phyloP scores from a whole-genome alignment of 2,329 filamentous ascomycete species.

The Zymoseptoria pseudotritici region DNA sequence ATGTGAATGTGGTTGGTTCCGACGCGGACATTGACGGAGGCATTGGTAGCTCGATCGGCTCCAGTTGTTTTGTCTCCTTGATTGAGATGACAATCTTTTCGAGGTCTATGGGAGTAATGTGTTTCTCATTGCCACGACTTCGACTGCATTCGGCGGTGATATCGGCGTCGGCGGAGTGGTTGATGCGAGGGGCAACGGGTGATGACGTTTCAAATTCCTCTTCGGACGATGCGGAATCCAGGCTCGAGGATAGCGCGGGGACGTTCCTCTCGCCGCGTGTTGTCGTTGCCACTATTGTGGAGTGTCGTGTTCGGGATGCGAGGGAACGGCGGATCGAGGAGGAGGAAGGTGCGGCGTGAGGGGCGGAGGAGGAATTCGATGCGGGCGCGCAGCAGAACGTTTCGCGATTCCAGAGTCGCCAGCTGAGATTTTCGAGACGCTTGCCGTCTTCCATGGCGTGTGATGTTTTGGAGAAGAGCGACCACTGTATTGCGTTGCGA shows the following conservation, averaged over 20 bases:
- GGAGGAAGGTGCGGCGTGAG: not conserved
- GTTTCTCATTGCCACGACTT: constrained; percentile 68
- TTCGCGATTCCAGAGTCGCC: constrained; percentile 91
- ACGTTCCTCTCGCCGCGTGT: constrained; percentile 5
- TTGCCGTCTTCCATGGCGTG: constrained; percentile 89
- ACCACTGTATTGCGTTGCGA: constrained; percentile 19
- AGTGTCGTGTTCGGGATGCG: constrained; percentile 15
- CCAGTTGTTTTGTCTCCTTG: constrained; percentile 69
- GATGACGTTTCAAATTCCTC: constrained; percentile 32
- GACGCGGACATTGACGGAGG: constrained; percentile 8
- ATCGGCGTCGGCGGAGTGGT: constrained; percentile 53
- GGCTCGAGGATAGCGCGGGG: constrained; percentile 42
- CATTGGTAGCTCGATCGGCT: constrained; percentile 43
- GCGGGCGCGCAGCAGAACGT: constrained; percentile 75
- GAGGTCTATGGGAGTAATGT: constrained; percentile 86
- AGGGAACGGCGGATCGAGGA: constrained; percentile 8
- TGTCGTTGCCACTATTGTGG: constrained; percentile 14
- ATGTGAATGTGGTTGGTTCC: not conserved
- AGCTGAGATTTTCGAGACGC: constrained; percentile 88
- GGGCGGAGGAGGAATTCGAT: constrained; percentile 30
- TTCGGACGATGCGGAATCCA: constrained; percentile 38
- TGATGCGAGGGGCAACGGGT: constrained; percentile 43
- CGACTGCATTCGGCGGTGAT: constrained; percentile 58
- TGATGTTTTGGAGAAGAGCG: constrained; percentile 90
- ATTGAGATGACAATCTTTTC: constrained; percentile 93